Evolutionary conservation across 805 yeast species (phyloP), one percentile per base, ranked within the genome.

Genomic region (Isabelozyma heimii): DNA sequence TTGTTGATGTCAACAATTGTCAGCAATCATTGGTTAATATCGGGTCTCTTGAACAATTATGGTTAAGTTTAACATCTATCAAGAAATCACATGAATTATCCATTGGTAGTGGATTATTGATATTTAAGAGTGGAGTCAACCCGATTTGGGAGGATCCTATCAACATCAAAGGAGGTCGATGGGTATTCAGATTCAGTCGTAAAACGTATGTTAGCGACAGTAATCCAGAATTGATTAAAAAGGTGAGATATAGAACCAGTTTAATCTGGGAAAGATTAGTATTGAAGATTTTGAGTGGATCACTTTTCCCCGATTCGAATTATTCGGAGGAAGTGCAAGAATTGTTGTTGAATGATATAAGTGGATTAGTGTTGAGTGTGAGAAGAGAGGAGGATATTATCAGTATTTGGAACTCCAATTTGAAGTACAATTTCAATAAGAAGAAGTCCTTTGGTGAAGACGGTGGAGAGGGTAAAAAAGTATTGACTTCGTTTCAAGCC

Each of bases 81-180:
- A 75, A 73, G 53, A 64, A 62, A 38, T 62, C 77, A 1, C 61
- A 61, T 44, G 72, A 71, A 38, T 62, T 78, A 49, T 64, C 69
- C 15, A 61, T 64, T 43, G 82, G 82, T 16, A 71, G 82, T 24
- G 86, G 83, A 59, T 70, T 78, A 47, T 78, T 81, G 50, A 62
- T 84, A 8, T 84, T 84, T 66, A 81, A 82, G 54, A 67, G 75
- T 30, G 85, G 85, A 2, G 73, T 82, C 37, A 77, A 79, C 53
- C 89, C 89, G 9, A 78, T 81, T 44, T 83, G 89, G 87, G 87
- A 83, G 59, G 87, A 84, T 58, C 83, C 84, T 8, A 68, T 74
- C 44, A 83, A 83, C 59, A 65, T 76, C 51, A 68, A 72, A 45
- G 88, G 88, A 37, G 88, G 89, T 2, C 68, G 86, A 55, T 83